Percentiles rank a stretch among this genome's conserved stretches.
Conservation (phyloP, 257 asterid genomes). For the Catharanthus roseus region DNA sequence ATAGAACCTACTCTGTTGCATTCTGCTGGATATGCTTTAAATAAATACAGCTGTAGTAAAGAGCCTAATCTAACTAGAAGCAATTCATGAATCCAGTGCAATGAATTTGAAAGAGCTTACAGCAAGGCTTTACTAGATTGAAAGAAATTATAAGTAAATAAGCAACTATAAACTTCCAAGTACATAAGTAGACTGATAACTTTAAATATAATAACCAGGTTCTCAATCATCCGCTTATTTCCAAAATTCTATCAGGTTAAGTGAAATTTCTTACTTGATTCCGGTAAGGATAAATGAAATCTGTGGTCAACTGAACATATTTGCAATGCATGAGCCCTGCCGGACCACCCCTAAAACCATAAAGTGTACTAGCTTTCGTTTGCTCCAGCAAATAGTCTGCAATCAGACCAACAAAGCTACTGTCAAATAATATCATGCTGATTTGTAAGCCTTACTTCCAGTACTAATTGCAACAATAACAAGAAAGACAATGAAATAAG, state of each 20-base stretch:
- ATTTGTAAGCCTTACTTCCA: no score
- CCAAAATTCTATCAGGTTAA: background rate
- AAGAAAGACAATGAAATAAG: no score
- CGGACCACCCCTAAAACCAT: constrained; percentile 93
- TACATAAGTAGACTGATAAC: background rate
- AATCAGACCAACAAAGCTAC: constrained; percentile 6
- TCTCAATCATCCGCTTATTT: background rate
- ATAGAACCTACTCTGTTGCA: background rate
- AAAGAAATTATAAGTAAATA: background rate
- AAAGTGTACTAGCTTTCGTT: constrained; percentile 73
- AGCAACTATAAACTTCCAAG: background rate
- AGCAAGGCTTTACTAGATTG: background rate
- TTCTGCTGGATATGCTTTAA: background rate
- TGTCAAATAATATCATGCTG: background rate
- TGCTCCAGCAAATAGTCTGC: constrained; percentile 79
- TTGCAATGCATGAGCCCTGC: constrained; percentile 93
- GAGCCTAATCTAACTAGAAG: background rate
- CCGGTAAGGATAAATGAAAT: constrained; percentile 79
- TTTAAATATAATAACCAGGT: background rate
- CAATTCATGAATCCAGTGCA: background rate
- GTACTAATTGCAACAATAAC: background rate
- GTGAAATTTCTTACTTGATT: constrained; percentile 55
- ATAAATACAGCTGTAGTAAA: no score
- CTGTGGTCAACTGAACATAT: constrained; percentile 67
- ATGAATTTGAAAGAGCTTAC: background rate